These are phyloP conservation scores for Parachaetomium inaequale DNA, from an alignment of 495 filamentous ascomycete genomes.

Conservation along the genomic window DNA sequence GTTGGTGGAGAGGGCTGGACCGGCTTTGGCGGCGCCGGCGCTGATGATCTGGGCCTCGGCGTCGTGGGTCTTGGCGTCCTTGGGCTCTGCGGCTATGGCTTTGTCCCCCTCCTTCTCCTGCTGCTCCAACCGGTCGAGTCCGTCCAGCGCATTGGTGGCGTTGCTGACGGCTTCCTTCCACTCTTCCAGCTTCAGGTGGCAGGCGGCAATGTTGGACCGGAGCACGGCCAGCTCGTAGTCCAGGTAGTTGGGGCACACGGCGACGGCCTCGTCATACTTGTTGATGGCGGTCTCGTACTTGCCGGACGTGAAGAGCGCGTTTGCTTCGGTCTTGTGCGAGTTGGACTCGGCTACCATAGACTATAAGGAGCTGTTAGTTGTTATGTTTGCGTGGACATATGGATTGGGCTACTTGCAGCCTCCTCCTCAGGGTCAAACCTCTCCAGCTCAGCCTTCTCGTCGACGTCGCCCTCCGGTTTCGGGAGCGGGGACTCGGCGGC, in stretches of 20 bases:
- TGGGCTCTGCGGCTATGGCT: conserved; percentile 26
- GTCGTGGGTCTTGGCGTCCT: conserved; percentile 53
- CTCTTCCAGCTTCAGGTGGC: conserved; percentile 78
- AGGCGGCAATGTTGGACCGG: conserved; percentile 84
- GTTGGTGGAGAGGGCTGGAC: conserved; percentile 30
- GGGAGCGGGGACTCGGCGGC: not conserved
- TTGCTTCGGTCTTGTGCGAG: conserved; percentile 72
- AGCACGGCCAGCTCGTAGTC: conserved; percentile 88
- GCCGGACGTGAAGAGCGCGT: conserved; percentile 65
- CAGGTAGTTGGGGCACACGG: conserved; percentile 79
- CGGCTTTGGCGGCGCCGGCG: conserved; percentile 48
- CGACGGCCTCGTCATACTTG: conserved; percentile 80
- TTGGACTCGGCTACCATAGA: conserved; percentile 68
- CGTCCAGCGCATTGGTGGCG: conserved; percentile 70
- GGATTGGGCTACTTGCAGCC: conserved; percentile 22
- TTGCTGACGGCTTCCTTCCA: conserved; percentile 79
- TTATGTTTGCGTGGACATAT: too few relatives aligned
- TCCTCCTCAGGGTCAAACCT: conserved; percentile 51
- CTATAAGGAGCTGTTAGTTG: conserved; percentile 37
- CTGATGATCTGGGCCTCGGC: conserved; percentile 57
- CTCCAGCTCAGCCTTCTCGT: conserved; percentile 23
- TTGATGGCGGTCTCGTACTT: conserved; percentile 83
- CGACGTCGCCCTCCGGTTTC: conserved; percentile 14
- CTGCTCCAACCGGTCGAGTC: conserved; percentile 57
- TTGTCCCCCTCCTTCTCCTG: conserved; percentile 22